A percentile compares a stretch with the other conserved stretches of the same genome.
These are phyloP conservation scores for Syncephalastrum sp. DNA, from an alignment of 371 early-diverging fungal species.

Conservation along the genomic window DNA sequence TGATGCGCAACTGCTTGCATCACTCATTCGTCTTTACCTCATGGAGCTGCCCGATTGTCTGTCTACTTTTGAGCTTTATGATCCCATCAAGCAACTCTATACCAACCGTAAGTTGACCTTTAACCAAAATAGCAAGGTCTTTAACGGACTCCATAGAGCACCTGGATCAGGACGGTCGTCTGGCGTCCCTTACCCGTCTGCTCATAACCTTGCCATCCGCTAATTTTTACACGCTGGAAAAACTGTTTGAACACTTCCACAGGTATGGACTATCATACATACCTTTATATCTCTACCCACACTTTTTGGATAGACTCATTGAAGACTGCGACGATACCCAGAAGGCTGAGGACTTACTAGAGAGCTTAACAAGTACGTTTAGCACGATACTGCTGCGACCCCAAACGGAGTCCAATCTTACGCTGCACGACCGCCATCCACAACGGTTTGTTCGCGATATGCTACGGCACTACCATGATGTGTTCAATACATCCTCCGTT, in stretches of 20 bases:
- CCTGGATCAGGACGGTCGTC: constrained; percentile 37
- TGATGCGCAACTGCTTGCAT: constrained; percentile 61
- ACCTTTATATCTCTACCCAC: background rate
- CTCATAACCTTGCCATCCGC: constrained; percentile 51
- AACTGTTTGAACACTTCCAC: constrained; percentile 48
- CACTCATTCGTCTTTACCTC: constrained; percentile 65
- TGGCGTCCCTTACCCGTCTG: constrained; percentile 48
- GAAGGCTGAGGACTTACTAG: constrained; percentile 5
- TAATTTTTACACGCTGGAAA: constrained; percentile 51
- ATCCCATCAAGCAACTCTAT: constrained; percentile 68
- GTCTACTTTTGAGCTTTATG: constrained; percentile 73
- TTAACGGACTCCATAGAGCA: constrained; percentile 16
- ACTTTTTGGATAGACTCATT: background rate
- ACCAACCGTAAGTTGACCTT: constrained; percentile 45
- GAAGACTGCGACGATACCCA: constrained; percentile 2
- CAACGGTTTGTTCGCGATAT: constrained; percentile 57
- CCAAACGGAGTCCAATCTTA: constrained; percentile 46
- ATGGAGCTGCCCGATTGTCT: constrained; percentile 74
- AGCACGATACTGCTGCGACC: constrained; percentile 64
- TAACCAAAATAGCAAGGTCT: background rate
- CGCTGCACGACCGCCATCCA: constrained; percentile 59
- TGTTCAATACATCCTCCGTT: constrained; percentile 29
- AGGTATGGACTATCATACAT: constrained; percentile 17
- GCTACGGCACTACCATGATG: constrained; percentile 28
- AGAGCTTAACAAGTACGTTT: constrained; percentile 34